Conservation (phyloP, 139 green algal species). For the Axilococcus clingmanii region DNA sequence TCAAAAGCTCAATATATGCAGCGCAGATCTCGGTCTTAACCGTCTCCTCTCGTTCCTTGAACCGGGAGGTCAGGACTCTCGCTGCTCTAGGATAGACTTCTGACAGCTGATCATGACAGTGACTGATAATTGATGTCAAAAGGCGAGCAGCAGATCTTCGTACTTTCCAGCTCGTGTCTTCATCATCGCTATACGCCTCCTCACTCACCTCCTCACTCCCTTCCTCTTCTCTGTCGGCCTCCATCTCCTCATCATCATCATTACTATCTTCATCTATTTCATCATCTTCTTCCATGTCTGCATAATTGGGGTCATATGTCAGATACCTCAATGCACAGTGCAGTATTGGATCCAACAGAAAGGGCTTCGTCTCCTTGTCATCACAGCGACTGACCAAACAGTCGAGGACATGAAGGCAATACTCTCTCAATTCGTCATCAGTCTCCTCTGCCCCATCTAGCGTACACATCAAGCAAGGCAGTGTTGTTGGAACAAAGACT, state of each 20-base stretch:
- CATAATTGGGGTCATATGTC: conserved; percentile 90
- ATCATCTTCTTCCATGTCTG: conserved; percentile 68
- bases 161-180: conserved; percentile 96
- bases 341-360: conserved; percentile 16
- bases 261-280: conserved; percentile 37
- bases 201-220: conserved; percentile 38
- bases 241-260: conserved; percentile 37
- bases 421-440: conserved; percentile 80
- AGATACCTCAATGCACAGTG: conserved; percentile 22
- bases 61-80: conserved; percentile 54
- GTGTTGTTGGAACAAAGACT: conserved; percentile 35
- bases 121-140: conserved; percentile 45
- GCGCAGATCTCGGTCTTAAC: conserved; percentile 74
- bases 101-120: conserved; percentile 53
- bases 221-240: conserved; percentile 31
- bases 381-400: conserved; percentile 64
- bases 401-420: conserved; percentile 80
- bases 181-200: conserved; percentile 90
- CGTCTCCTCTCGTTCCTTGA: conserved; percentile 88
- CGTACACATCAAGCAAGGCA: conserved; percentile 59
- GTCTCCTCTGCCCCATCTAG: conserved; percentile 42
- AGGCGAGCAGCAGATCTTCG: conserved; percentile 60
- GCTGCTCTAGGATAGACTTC: conserved; percentile 25
- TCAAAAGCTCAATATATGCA: conserved; percentile 64
- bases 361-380: conserved; percentile 40